These are phyloP conservation scores for Chenopodium suecicum DNA, from an alignment of 148 eudicot species.

Conservation along the genomic window DNA sequence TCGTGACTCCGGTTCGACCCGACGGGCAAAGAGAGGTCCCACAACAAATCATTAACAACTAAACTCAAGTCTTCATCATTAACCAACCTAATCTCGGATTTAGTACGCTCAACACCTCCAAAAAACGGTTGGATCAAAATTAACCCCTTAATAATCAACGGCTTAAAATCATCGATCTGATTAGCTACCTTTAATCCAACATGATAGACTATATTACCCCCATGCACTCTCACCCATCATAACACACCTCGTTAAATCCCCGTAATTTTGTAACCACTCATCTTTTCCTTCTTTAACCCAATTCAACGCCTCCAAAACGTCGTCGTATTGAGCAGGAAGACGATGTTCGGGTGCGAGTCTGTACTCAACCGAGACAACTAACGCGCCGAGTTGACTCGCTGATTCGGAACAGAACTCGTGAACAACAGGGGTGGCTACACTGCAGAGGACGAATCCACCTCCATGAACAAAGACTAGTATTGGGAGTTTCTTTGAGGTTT, in stretches of 20 bases:
- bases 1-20: slow-evolving; percentile 43
- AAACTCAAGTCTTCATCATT: slow-evolving; percentile 35
- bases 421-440: slow-evolving; percentile 10
- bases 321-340: slow-evolving; percentile 49
- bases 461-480: slow-evolving; percentile 31
- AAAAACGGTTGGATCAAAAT: slow-evolving; percentile 40
- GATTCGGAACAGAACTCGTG: slow-evolving; percentile 32
- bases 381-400: slow-evolving; percentile 17
- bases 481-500: slow-evolving; percentile 14
- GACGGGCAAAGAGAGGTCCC: slow-evolving; percentile 50
- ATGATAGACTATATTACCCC: slow-evolving; percentile 40
- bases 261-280: slow-evolving; percentile 34
- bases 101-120: slow-evolving; percentile 37
- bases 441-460: slow-evolving; percentile 33
- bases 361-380: slow-evolving; percentile 40
- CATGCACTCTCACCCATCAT: slow-evolving; percentile 48
- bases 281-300: slow-evolving; percentile 34
- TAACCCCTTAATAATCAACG: slow-evolving; percentile 32
- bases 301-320: slow-evolving; percentile 33
- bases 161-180: slow-evolving; percentile 13
- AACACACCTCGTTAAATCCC: slow-evolving; percentile 29
- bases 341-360: slow-evolving; percentile 48
- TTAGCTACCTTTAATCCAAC: slow-evolving; percentile 8
- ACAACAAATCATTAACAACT: slow-evolving; percentile 35
- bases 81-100: slow-evolving; percentile 34